phyloP scores from a whole-genome alignment of 352 stramenopile genomes.

The Globisporangium abappressorium region DNA sequence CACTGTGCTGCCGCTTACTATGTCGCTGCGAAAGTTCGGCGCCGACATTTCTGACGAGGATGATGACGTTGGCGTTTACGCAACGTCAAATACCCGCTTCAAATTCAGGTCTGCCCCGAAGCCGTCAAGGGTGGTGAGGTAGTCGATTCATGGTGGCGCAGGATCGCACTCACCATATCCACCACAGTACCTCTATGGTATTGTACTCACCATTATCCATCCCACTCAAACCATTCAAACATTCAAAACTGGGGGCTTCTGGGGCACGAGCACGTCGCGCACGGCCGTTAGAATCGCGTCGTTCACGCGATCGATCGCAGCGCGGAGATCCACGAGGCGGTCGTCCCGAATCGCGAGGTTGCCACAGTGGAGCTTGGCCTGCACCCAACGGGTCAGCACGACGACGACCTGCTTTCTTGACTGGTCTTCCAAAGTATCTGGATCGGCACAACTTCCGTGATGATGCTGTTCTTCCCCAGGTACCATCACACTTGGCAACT shows the following conservation, averaged over 20 bases:
- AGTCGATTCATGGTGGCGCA: too few relatives aligned
- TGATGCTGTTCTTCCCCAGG: neutral
- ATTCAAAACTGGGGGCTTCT: neutral
- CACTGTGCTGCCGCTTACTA: too few relatives aligned
- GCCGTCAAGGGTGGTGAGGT: too few relatives aligned
- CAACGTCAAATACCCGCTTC: neutral
- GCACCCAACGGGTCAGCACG: constrained; percentile 36
- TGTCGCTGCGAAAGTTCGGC: too few relatives aligned
- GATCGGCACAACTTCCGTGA: neutral
- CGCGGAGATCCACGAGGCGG: neutral
- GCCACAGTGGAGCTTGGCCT: constrained; percentile 21
- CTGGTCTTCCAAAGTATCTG: neutral
- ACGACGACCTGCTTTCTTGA: constrained; percentile 6
- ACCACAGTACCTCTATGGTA: neutral
- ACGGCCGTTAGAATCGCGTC: neutral
- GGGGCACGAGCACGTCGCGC: neutral
- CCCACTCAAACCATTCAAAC: neutral
- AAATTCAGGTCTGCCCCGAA: too few relatives aligned
- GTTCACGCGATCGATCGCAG: neutral
- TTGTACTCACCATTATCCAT: too few relatives aligned
- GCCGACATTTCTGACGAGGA: neutral
- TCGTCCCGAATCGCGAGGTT: neutral
- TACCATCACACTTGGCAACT: neutral
- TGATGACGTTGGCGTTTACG: neutral
- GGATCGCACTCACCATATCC: too few relatives aligned